These are phyloP conservation scores for Trichosporon sp. DNA, from an alignment of 1,284 basidiomycete genomes.

Conservation along the genomic window DNA sequence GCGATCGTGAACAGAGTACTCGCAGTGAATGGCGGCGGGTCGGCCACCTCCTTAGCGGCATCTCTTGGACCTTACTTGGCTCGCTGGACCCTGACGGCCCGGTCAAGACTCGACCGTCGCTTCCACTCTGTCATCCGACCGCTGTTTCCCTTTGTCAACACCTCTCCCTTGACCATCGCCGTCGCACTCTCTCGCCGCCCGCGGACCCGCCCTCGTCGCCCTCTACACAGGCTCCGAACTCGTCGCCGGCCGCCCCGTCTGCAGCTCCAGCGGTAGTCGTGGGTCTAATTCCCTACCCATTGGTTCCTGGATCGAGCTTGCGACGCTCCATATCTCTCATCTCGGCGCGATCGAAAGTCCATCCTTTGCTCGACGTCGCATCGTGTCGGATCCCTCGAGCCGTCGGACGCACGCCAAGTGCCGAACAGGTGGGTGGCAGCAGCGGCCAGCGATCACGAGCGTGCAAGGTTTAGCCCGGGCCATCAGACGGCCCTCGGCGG, in stretches of 20 bases:
- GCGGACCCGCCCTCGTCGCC: not conserved
- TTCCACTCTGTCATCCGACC: not conserved
- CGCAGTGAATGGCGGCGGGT: not conserved
- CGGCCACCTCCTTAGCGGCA: not conserved
- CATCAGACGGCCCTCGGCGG: not conserved
- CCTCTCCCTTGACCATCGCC: not conserved
- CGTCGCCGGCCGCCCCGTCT: not conserved
- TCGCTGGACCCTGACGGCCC: constrained; percentile 1
- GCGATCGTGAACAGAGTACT: not conserved
- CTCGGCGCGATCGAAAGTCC: not conserved
- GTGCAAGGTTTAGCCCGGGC: not conserved
- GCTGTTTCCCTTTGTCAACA: not conserved
- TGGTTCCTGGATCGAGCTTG: constrained; percentile 2
- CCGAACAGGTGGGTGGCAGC: not conserved
- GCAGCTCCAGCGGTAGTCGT: not conserved
- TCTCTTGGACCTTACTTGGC: constrained; percentile 5
- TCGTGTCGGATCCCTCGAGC: not conserved
- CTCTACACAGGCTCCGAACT: not conserved
- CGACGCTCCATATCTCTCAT: constrained; percentile 1
- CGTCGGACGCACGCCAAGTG: not conserved
- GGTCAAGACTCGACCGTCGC: not conserved
- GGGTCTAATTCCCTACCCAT: not conserved
- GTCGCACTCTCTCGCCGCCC: not conserved
- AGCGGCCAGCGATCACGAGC: not conserved
- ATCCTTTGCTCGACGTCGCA: not conserved